Evolutionary conservation across 164 flowering plant genomes (phyloP), one percentile per base, ranked within the genome.

Genomic region (Chimonanthus praecox): DNA sequence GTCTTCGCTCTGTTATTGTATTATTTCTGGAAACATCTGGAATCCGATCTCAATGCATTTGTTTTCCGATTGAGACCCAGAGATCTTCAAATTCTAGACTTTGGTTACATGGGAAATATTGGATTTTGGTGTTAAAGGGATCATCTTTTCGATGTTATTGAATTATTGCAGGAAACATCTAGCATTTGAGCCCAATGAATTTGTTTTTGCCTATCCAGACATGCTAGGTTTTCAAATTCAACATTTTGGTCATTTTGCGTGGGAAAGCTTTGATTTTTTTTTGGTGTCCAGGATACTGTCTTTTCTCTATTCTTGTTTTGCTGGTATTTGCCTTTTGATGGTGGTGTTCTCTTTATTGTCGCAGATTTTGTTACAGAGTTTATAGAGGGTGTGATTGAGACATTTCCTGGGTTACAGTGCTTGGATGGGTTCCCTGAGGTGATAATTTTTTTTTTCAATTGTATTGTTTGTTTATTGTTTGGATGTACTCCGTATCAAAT

Each of bases 391-490:
- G 81, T 95, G 65, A 91, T 88, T 49, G 99, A 95, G 80, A 91
- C 97, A 48, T 95, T 87, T 80, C 92, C 99, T 43, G 91, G 89
- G 10, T 77, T 95, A 80, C 94, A 89, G 82, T 90, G 88, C 79
- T 81, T 95, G 85, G 94, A 92, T 83, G 98, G 99, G 45, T 91
- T 91, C 67, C 98, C 98, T 68, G 86, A 88, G 91, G 99, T 95
- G 20, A 46, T 50, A 71, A 44, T 73, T 72, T 45, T 44, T 11
- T 43, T 10, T 60, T 18, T 5, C 47, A 60, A 2, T 3, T 4
- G 4, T 46, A 51, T 4, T 33, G n/a, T 9, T 51, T 16, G 45
- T 11, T 49, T 10, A 7, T 11, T 45, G 68, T 8, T n/a, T 11
- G 5, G 4, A 6, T 64, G 68, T 4, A 4, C 4, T 54, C 4